Evolutionary conservation across 208 protist genomes (phyloP).

Genomic region (Trypanosoma melophagium): DNA sequence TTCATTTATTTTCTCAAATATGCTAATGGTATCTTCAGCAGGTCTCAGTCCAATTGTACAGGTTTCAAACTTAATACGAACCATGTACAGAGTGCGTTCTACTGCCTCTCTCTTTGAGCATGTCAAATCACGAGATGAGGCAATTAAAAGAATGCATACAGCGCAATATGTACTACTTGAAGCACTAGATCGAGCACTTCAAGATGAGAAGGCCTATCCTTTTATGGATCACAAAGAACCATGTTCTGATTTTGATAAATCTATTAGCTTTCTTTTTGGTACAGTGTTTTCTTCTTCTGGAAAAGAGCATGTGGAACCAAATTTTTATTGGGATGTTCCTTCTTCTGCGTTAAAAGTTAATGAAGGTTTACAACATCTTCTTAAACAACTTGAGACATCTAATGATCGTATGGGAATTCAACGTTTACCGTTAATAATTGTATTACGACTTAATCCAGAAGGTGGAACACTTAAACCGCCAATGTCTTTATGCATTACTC

Average conservation of each 20-base stretch:
- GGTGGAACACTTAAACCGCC: constrained; percentile 85
- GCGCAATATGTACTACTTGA: constrained; percentile 68
- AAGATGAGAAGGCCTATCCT: constrained; percentile 76
- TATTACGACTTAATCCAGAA: constrained; percentile 88
- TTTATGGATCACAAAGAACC: constrained; percentile 68
- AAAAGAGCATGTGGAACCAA: constrained; percentile 69
- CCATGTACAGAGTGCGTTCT: constrained; percentile 67
- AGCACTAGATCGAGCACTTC: constrained; percentile 75
- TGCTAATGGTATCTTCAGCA: constrained; percentile 65
- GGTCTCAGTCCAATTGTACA: constrained; percentile 84
- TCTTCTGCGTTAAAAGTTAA: constrained; percentile 87
- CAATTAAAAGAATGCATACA: constrained; percentile 83
- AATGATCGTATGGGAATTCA: constrained; percentile 83
- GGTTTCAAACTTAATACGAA: constrained; percentile 77
- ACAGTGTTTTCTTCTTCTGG: constrained; percentile 80
- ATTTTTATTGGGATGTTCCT: constrained; percentile 90
- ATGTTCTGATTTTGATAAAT: constrained; percentile 60
- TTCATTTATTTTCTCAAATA: constrained; percentile 86
- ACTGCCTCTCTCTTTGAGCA: constrained; percentile 67
- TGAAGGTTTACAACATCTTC: constrained; percentile 87
- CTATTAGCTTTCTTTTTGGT: constrained; percentile 79
- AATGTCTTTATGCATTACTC: constrained; percentile 79
- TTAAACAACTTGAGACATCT: constrained; percentile 84
- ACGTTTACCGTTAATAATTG: constrained; percentile 85
- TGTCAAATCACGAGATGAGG: constrained; percentile 77